phyloP scores from a whole-genome alignment of 1,139 yeast species.

The Taiozyma sp. region DNA sequence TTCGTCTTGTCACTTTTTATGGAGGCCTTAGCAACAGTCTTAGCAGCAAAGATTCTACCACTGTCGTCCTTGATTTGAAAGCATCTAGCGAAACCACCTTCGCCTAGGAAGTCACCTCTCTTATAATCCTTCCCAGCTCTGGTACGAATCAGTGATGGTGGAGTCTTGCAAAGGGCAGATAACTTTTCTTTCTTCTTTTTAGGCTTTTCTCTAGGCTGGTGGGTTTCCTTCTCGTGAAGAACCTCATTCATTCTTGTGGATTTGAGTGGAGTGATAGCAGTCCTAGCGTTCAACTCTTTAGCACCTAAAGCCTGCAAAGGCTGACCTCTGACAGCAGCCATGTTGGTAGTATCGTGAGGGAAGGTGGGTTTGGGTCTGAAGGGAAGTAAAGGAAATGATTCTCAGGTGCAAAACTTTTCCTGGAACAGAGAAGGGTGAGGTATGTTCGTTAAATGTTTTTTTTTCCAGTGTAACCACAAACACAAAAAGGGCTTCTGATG shows the following conservation, averaged over 20 bases:
- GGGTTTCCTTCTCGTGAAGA: constrained; percentile 13
- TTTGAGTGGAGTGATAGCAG: constrained; percentile 24
- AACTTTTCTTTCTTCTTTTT: constrained; percentile 82
- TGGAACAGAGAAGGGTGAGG: not conserved
- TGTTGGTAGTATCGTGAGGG: constrained; percentile 2
- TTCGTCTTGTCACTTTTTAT: constrained; percentile 88
- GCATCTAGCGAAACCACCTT: constrained; percentile 99
- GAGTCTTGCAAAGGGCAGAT: constrained; percentile 87
- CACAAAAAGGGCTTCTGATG: not conserved
- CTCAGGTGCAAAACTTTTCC: not conserved
- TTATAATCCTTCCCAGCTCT: constrained; percentile 85
- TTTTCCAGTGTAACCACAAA: constrained; percentile 6
- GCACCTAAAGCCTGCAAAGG: constrained; percentile 29
- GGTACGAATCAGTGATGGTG: constrained; percentile 88
- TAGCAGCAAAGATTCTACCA: constrained; percentile 91
- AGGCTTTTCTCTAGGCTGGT: constrained; percentile 19
- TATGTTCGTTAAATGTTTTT: not conserved
- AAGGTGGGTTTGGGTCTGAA: not conserved
- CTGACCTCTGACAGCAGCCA: constrained; percentile 27
- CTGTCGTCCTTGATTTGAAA: constrained; percentile 91
- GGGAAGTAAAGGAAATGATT: not conserved
- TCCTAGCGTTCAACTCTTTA: constrained; percentile 27
- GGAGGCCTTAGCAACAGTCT: constrained; percentile 95
- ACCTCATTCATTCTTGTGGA: constrained; percentile 22
- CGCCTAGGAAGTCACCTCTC: constrained; percentile 90